phyloP scores from a whole-genome alignment of 169 alveolate species.

The Cryptosporidium xiaoi region DNA sequence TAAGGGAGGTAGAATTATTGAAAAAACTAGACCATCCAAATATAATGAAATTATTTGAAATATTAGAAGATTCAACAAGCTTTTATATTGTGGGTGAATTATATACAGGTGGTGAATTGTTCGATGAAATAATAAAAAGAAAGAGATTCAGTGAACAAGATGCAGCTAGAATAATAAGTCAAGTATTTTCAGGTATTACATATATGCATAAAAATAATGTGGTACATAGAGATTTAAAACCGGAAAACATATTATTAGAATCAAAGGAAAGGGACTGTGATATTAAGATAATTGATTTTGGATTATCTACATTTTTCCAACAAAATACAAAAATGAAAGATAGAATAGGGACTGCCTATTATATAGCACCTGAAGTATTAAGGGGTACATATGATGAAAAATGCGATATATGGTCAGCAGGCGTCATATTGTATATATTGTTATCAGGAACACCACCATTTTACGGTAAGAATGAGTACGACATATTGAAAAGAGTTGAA shows the following conservation, averaged over 20 bases:
- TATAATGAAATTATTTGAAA: conserved; percentile 90
- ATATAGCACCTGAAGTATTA: conserved; percentile 92
- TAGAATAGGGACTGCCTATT: conserved; percentile 94
- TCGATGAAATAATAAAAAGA: conserved; percentile 91
- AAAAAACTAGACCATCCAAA: conserved; percentile 90
- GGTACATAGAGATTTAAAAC: conserved; percentile 91
- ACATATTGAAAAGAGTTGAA: conserved; percentile 87
- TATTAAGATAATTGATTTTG: conserved; percentile 95
- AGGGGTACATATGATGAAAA: conserved; percentile 90
- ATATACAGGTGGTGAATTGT: conserved; percentile 95
- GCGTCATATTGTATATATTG: conserved; percentile 89
- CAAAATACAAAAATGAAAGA: conserved; percentile 90
- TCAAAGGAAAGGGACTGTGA: conserved; percentile 85
- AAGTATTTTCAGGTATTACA: conserved; percentile 91
- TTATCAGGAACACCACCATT: conserved; percentile 92
- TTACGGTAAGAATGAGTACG: conserved; percentile 88
- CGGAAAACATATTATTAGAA: conserved; percentile 90
- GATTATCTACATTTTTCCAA: conserved; percentile 91
- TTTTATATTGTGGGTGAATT: conserved; percentile 91
- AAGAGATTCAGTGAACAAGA: conserved; percentile 90
- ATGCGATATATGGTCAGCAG: conserved; percentile 92
- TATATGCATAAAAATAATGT: conserved; percentile 92
- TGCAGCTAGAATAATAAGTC: conserved; percentile 92
- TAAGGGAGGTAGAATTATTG: conserved; percentile 88
- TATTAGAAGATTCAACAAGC: conserved; percentile 89